These are phyloP conservation scores for Fusarium longipes DNA, from an alignment of 2,329 filamentous ascomycete genomes.

Conservation along the genomic window DNA sequence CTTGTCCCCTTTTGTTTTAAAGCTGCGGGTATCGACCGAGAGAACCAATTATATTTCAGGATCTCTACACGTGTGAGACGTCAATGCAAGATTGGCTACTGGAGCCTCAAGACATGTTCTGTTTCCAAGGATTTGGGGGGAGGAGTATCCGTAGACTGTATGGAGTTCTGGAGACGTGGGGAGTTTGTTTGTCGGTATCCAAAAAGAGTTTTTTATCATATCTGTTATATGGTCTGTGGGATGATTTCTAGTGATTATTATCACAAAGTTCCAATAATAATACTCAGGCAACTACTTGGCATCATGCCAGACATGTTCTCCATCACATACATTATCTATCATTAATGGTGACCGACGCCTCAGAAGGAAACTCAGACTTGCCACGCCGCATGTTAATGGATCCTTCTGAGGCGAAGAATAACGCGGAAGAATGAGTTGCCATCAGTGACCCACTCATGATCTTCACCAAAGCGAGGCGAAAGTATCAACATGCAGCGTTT, in stretches of 20 bases:
- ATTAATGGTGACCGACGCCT: not conserved
- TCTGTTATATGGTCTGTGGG: not conserved
- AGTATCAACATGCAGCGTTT: not conserved
- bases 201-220: not conserved
- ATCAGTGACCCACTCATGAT: slow-evolving; percentile 2
- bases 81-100: slow-evolving; percentile 42
- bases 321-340: not conserved
- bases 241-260: not conserved
- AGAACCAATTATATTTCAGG: slow-evolving; percentile 13
- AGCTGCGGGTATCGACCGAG: slow-evolving; percentile 19
- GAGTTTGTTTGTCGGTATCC: slow-evolving; percentile 9
- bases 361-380: not conserved
- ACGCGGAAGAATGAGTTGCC: not conserved
- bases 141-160: not conserved
- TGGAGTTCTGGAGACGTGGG: not conserved
- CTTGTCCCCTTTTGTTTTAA: slow-evolving; percentile 21
- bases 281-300: not conserved
- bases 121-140: not conserved
- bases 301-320: not conserved
- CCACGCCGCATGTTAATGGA: not conserved
- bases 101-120: slow-evolving; percentile 13
- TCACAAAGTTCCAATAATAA: not conserved
- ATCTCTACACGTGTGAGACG: slow-evolving; percentile 37
- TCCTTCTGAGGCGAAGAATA: not conserved
- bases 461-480: slow-evolving; percentile 3